A percentile compares a stretch with the other conserved stretches of the same genome.
Conservation (phyloP, 2,329 filamentous ascomycete species). For the Colletotrichum chrysophilum region DNA sequence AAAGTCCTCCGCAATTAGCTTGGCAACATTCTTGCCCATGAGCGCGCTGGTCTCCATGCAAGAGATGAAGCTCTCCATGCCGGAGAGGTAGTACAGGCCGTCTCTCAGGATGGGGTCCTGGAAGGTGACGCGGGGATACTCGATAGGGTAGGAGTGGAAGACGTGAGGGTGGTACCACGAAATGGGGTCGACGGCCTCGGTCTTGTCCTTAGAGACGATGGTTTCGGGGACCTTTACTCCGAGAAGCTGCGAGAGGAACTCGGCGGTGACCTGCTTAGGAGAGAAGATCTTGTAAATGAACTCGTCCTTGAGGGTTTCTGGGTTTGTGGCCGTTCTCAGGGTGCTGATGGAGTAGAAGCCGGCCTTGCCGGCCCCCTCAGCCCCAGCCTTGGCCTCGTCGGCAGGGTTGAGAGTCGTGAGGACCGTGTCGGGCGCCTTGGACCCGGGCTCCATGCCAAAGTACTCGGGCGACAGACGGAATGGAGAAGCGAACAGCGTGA, state of each 20-base stretch:
- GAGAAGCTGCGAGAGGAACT: conserved; percentile 59
- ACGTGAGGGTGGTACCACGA: conserved; percentile 79
- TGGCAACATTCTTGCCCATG: conserved; percentile 87
- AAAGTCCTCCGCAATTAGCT: conserved; percentile 69
- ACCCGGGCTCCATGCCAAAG: conserved; percentile 70
- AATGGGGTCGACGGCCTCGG: conserved; percentile 52
- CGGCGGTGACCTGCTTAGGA: conserved; percentile 54
- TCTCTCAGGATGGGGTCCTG: conserved; percentile 76
- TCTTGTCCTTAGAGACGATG: conserved; percentile 31
- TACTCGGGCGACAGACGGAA: conserved; percentile 72
- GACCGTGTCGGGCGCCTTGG: conserved; percentile 72
- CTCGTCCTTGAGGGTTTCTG: conserved; percentile 57
- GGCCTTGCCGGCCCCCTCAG: conserved; percentile 70
- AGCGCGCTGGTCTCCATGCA: conserved; percentile 97
- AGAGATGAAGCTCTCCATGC: conserved; percentile 92
- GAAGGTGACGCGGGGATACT: conserved; percentile 85
- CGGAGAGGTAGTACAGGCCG: conserved; percentile 73
- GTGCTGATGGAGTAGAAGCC: conserved; percentile 89
- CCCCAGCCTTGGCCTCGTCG: conserved; percentile 55
- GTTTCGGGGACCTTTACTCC: conserved; percentile 51
- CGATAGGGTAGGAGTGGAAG: conserved; percentile 86
- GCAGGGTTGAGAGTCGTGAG: conserved; percentile 79
- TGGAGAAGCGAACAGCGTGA: conserved; percentile 86
- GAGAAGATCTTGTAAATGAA: conserved; percentile 72
- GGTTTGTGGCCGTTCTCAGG: conserved; percentile 68